Evolutionary conservation across 2,329 filamentous ascomycete species (phyloP).

Genomic region (Biscogniauxia marginata): DNA sequence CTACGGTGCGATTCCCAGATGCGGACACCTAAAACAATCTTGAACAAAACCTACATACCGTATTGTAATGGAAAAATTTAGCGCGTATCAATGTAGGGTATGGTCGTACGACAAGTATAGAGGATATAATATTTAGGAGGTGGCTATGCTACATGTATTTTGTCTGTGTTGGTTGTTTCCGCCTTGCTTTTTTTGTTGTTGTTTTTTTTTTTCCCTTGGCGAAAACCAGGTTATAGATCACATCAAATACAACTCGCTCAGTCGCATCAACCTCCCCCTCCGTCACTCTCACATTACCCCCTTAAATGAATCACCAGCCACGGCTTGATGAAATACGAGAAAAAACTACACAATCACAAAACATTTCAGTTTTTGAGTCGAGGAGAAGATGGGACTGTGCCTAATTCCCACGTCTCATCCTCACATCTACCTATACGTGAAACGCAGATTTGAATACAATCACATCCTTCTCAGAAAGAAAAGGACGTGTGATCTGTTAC

Average conservation of each 20-base stretch:
- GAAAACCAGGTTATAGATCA: background rate
- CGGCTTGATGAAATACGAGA: too few relatives aligned
- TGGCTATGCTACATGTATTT: background rate
- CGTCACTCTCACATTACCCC: background rate
- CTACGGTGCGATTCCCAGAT: background rate
- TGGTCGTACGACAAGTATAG: background rate
- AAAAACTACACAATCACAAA: too few relatives aligned
- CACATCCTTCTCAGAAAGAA: background rate
- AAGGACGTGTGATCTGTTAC: background rate
- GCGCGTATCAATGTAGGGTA: background rate
- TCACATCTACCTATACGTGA: background rate
- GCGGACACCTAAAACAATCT: slow-evolving; percentile 4
- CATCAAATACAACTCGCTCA: background rate
- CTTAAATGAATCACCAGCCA: too few relatives aligned
- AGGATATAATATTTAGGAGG: background rate
- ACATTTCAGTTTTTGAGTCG: too few relatives aligned
- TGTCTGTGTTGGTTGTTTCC: background rate
- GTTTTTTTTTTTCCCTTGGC: background rate
- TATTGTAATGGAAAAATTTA: too few relatives aligned
- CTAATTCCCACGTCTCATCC: background rate
- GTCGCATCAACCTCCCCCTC: background rate
- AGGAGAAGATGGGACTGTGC: too few relatives aligned
- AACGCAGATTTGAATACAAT: background rate
- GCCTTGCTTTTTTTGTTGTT: background rate
- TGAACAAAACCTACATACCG: too few relatives aligned